Evolutionary conservation across 805 yeast genomes (phyloP).

Genomic region (Saturnispora kantuleensis): DNA sequence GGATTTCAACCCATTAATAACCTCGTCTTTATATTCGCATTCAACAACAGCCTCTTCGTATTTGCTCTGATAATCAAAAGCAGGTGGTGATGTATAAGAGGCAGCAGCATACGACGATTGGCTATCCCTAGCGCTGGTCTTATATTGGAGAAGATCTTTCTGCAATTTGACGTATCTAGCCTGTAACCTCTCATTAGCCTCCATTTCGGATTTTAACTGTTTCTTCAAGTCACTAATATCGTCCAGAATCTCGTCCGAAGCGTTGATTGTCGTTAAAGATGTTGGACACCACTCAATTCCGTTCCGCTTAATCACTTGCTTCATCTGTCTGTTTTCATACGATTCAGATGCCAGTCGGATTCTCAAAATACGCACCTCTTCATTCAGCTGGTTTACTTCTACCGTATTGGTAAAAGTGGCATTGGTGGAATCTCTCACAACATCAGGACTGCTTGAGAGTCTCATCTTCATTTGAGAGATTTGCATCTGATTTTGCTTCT

Average conservation of each 20-base stretch:
- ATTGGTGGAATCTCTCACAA: constrained; percentile 6
- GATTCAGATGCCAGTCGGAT: constrained; percentile 58
- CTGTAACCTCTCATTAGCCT: constrained; percentile 26
- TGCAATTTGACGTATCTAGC: constrained; percentile 26
- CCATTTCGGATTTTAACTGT: constrained; percentile 20
- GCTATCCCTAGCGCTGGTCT: constrained; percentile 22
- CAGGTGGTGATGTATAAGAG: constrained; percentile 5
- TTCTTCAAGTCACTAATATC: constrained; percentile 7
- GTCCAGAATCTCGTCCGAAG: constrained; percentile 6
- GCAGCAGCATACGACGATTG: constrained; percentile 29
- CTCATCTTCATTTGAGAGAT: constrained; percentile 26
- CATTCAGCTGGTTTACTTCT: constrained; percentile 27
- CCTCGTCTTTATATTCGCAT: constrained; percentile 31
- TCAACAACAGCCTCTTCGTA: constrained; percentile 39
- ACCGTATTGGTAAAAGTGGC: constrained; percentile 2
- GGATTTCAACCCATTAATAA: constrained; percentile 17
- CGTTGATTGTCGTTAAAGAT: constrained; percentile 3
- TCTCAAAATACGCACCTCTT: constrained; percentile 51
- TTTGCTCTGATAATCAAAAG: constrained; percentile 32
- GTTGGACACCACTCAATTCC: constrained; percentile 6
- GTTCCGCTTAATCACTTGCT: constrained; percentile 29
- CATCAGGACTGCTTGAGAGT: constrained; percentile 19
- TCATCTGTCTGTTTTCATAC: constrained; percentile 43
- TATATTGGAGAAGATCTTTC: constrained; percentile 26
- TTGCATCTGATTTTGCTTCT: constrained; percentile 24